These are phyloP conservation scores for Termitomyces sp. DNA, from an alignment of 768 basidiomycete species.

Conservation along the genomic window DNA sequence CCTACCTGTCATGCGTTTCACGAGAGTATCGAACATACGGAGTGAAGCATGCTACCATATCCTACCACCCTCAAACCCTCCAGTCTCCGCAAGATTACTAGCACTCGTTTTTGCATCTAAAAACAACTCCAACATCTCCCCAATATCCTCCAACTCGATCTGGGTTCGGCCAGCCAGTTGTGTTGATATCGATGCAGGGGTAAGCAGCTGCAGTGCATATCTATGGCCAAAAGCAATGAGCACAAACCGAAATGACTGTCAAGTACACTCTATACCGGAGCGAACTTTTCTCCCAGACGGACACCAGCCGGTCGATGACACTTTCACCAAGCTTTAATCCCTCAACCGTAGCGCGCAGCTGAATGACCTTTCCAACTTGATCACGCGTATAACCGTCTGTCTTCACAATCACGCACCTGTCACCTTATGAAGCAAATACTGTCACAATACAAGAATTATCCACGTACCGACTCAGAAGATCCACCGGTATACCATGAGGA, in stretches of 20 bases:
- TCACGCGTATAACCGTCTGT: constrained; percentile 81
- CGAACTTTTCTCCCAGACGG: constrained; percentile 78
- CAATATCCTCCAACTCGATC: constrained; percentile 85
- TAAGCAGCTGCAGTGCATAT: constrained; percentile 87
- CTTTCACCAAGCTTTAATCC: constrained; percentile 72
- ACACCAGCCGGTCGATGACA: constrained; percentile 77
- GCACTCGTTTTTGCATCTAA: constrained; percentile 78
- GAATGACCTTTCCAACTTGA: constrained; percentile 83
- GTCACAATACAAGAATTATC: background rate
- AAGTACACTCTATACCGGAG: constrained; percentile 49
- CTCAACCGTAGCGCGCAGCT: constrained; percentile 83
- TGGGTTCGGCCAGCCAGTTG: constrained; percentile 71
- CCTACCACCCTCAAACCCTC: background rate
- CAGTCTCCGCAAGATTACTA: background rate
- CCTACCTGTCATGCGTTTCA: background rate
- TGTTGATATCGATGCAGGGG: constrained; percentile 87
- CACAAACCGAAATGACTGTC: background rate
- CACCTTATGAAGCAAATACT: constrained; percentile 3
- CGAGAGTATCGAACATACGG: background rate
- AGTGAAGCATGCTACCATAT: background rate
- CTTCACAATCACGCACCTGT: constrained; percentile 90
- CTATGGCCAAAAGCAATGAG: constrained; percentile 33
- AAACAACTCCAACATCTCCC: constrained; percentile 93
- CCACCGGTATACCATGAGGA: constrained; percentile 91
- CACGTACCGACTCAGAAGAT: constrained; percentile 84